These are phyloP conservation scores for Pyrenochaeta sp. DNA, from an alignment of 2,329 filamentous ascomycete species.

Conservation along the genomic window DNA sequence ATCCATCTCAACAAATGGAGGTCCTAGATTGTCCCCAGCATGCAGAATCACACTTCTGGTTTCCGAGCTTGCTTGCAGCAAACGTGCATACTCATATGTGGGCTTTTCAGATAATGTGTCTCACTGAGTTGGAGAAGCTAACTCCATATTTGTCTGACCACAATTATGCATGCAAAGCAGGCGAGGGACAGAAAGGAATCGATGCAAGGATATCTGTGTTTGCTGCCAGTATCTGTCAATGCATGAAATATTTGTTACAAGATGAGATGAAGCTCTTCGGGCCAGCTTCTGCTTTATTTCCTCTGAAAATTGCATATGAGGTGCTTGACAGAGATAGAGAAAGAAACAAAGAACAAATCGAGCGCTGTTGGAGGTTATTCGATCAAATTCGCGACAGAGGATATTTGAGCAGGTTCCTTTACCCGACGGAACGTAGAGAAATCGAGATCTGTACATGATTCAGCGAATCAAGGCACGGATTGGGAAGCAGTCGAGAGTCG, in stretches of 20 bases:
- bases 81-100: constrained; percentile 52
- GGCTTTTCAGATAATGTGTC: constrained; percentile 51
- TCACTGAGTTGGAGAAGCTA: constrained; percentile 35
- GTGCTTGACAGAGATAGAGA: too few relatives aligned
- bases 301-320: too few relatives aligned
- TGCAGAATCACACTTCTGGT: constrained; percentile 30
- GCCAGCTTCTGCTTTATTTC: constrained; percentile 44
- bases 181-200: too few relatives aligned
- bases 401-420: neutral
- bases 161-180: neutral
- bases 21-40: neutral
- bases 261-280: constrained; percentile 54
- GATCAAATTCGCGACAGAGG: constrained; percentile 1
- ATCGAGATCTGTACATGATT: too few relatives aligned
- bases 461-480: too few relatives aligned
- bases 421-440: neutral
- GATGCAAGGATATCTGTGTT: constrained; percentile 10
- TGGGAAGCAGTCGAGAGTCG: too few relatives aligned
- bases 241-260: constrained; percentile 50
- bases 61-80: constrained; percentile 47
- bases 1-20: too few relatives aligned
- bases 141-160: neutral
- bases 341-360: neutral
- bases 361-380: neutral
- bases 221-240: constrained; percentile 41